Percentiles rank a stretch among this genome's conserved stretches.
These are phyloP conservation scores for Aspergillus melleus DNA, from an alignment of 2,329 filamentous ascomycete genomes.

Conservation along the genomic window DNA sequence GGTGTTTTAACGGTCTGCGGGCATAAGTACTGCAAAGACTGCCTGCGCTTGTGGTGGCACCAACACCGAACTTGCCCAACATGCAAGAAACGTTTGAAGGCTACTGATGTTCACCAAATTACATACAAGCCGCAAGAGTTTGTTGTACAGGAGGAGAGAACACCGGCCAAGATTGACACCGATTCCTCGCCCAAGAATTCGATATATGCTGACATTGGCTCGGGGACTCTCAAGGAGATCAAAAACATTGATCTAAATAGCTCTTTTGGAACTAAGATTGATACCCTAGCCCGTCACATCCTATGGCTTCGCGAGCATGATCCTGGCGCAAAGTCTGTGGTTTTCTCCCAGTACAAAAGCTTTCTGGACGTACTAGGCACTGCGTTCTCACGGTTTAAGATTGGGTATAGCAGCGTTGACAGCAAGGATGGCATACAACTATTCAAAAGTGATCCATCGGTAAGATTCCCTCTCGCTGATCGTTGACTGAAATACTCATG, in stretches of 20 bases:
- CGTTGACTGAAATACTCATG: too few relatives aligned
- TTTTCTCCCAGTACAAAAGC: slow-evolving; percentile 89
- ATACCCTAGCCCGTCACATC: slow-evolving; percentile 77
- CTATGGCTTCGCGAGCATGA: slow-evolving; percentile 83
- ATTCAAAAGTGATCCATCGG: slow-evolving; percentile 72
- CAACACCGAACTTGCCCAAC: slow-evolving; percentile 75
- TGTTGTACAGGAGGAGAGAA: slow-evolving; percentile 60
- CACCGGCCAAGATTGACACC: slow-evolving; percentile 28
- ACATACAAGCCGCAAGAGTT: slow-evolving; percentile 76
- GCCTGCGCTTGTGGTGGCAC: slow-evolving; percentile 76
- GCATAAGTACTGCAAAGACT: slow-evolving; percentile 89
- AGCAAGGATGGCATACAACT: slow-evolving; percentile 66
- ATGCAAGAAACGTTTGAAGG: slow-evolving; percentile 70
- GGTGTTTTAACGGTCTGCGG: slow-evolving; percentile 72
- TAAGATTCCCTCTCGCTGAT: slow-evolving; percentile 22
- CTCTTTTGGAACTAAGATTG: slow-evolving; percentile 87
- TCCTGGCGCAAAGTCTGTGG: slow-evolving; percentile 82
- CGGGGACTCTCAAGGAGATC: slow-evolving; percentile 72
- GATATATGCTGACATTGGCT: slow-evolving; percentile 78
- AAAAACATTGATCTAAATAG: slow-evolving; percentile 72
- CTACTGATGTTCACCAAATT: slow-evolving; percentile 77
- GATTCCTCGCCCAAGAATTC: slow-evolving; percentile 38
- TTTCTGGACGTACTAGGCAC: slow-evolving; percentile 73
- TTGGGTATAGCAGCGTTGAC: slow-evolving; percentile 72
- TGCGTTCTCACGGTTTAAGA: slow-evolving; percentile 70